A percentile compares a stretch with the other conserved stretches of the same genome.
Evolutionary conservation across 495 filamentous ascomycete species (phyloP).

Genomic region (Aspergillus carlsbadensis): DNA sequence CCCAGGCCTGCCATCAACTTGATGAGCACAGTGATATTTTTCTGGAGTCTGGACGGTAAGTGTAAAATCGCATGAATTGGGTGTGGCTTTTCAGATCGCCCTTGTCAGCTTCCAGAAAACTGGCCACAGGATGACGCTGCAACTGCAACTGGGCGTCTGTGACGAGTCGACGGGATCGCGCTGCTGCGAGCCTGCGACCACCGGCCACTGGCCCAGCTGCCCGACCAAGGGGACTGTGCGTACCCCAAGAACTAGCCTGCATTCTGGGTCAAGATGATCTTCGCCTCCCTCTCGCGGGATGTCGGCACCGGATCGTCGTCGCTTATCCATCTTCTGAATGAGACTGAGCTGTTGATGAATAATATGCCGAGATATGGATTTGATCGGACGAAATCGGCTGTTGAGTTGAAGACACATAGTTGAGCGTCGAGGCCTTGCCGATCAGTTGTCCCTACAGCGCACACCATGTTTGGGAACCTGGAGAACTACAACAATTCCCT

Average conservation of each 20-base stretch:
- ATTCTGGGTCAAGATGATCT: conserved; percentile 5
- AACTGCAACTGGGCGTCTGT: conserved; percentile 16
- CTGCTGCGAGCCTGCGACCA: no score
- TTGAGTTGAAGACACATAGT: neutral
- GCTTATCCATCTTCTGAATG: neutral
- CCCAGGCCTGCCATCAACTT: neutral
- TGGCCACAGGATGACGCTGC: conserved; percentile 15
- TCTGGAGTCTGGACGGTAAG: neutral
- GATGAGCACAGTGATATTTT: neutral
- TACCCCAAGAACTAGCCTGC: conserved; percentile 7
- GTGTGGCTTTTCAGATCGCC: conserved; percentile 8
- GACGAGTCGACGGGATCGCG: conserved; percentile 21
- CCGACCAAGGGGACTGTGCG: conserved; percentile 24
- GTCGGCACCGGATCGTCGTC: neutral
- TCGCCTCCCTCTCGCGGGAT: neutral
- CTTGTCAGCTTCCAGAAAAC: conserved; percentile 20
- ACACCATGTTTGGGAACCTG: neutral
- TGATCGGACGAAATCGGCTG: neutral
- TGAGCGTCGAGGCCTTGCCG: neutral
- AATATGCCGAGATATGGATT: neutral
- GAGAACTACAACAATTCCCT: no score
- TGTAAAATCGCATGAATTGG: neutral
- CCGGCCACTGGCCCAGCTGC: conserved; percentile 12
- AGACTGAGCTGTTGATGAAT: neutral
- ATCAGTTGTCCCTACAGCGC: neutral